phyloP scores from a whole-genome alignment of 2,329 filamentous ascomycete species.

The Metarhizium sp. region DNA sequence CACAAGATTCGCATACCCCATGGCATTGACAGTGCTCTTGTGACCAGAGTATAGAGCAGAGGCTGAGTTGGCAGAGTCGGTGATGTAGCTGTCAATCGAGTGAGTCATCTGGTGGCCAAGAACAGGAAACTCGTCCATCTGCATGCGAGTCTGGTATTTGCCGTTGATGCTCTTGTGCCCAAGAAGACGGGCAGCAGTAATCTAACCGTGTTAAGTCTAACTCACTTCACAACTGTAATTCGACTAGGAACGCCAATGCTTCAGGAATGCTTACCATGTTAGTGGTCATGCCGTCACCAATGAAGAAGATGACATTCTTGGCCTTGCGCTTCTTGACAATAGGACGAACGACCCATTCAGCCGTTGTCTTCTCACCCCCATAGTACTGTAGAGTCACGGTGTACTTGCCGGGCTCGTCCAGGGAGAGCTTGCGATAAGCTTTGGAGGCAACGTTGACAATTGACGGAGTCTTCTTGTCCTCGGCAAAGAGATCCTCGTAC shows the following conservation, averaged over 20 bases:
- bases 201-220: conserved; percentile 21
- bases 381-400: conserved; percentile 69
- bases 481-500: conserved; percentile 76
- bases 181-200: conserved; percentile 70
- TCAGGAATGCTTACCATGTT: conserved; percentile 46
- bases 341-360: conserved; percentile 69
- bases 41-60: conserved; percentile 75
- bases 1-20: conserved; percentile 40
- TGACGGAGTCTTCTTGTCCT: conserved; percentile 58
- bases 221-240: not conserved
- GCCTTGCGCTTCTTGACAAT: conserved; percentile 61
- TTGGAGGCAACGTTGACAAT: conserved; percentile 75
- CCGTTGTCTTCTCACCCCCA: conserved; percentile 58
- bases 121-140: conserved; percentile 77
- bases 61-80: conserved; percentile 77
- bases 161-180: conserved; percentile 78
- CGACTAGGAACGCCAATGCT: conserved; percentile 6
- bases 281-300: conserved; percentile 66
- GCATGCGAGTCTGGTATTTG: conserved; percentile 67
- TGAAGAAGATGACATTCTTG: conserved; percentile 81
- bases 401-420: conserved; percentile 74
- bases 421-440: conserved; percentile 63
- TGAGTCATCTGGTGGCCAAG: conserved; percentile 85
- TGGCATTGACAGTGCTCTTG: conserved; percentile 74
- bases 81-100: conserved; percentile 77